Evolutionary conservation across 805 yeast genomes (phyloP), one percentile per base, ranked within the genome.

Genomic region (Blastobotrys parvus): DNA sequence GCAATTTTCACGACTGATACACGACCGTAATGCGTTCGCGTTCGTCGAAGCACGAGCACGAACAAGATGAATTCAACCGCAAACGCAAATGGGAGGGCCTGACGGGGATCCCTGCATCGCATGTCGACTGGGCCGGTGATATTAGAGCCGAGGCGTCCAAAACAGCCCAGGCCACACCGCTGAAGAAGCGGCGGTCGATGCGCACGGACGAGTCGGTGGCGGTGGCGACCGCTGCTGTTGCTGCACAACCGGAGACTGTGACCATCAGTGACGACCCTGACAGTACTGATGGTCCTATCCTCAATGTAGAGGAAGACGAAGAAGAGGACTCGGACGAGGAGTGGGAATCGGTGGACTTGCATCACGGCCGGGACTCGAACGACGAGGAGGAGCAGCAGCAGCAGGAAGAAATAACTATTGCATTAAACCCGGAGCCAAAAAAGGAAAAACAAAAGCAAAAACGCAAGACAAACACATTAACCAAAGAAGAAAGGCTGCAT

Each of bases 401-500:
- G 13, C 35, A 18, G 7, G 42, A 39, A 38, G 32, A 20, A 23
- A 22, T 39, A n/a, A 35, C 36, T 4, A 35, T 43, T 36, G 38
- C 35, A 22, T 27, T 37, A 10, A 30, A 36, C 4, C n/a, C 38
- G 4, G 22, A 19, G 20, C 17, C 35, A 44, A 16, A n/a, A 34
- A 43, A 47, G 19, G 19, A 20, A 19, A 11, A 39, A 35, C n/a
- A 21, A 22, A 1, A 39, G 41, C 35, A 10, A 34, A 18, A 16
- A 39, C 2, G 30, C 10, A 30, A 16, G 17, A 18, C 22, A 1
- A 42, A 39, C 1, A 35, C 18, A 10, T 16, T 54, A 17, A 25
- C 51, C n/a, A 47, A 46, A n/a, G 82, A 78, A 35, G 89, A 82
- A 54, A 64, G 83, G 15, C 52, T 53, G 1, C 60, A 59, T 35